Evolutionary conservation across 345 rosid species (phyloP).

Genomic region (Moricandia moricandioides): DNA sequence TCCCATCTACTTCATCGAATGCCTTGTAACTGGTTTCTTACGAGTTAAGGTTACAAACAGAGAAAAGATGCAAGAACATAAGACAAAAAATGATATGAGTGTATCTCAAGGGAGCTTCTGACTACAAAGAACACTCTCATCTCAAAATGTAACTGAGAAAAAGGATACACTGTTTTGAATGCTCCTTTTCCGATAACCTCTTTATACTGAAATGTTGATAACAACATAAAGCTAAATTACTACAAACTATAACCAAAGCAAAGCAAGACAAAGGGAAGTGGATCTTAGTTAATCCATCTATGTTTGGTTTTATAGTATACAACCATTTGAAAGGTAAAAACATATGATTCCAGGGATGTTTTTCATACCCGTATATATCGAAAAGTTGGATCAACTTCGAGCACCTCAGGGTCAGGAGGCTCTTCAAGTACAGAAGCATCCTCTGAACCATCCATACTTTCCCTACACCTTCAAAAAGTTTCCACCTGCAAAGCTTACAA

Average conservation of each 20-base stretch:
- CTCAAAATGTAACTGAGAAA: conserved; percentile 9
- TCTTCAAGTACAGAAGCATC: conserved; percentile 45
- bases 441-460: conserved; percentile 41
- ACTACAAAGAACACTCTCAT: not conserved
- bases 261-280: conserved; percentile 6
- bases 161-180: conserved; percentile 81
- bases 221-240: conserved; percentile 12
- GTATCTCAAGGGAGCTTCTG: not conserved
- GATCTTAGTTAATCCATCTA: not conserved
- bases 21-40: conserved; percentile 69
- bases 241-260: not conserved
- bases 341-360: not conserved
- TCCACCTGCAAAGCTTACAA: conserved; percentile 11
- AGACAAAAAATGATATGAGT: not conserved
- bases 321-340: conserved; percentile 4
- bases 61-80: conserved; percentile 9
- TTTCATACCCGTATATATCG: conserved; percentile 57
- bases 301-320: not conserved
- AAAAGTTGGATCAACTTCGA: conserved; percentile 65
- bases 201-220: conserved; percentile 53
- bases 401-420: conserved; percentile 62
- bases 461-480: conserved; percentile 19
- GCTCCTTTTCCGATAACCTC: conserved; percentile 77
- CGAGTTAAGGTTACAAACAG: conserved; percentile 36
- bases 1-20: conserved; percentile 88